A percentile compares a stretch with the other conserved stretches of the same genome.
These are phyloP conservation scores for Saxophila tyrrhenica DNA, from an alignment of 495 filamentous ascomycete species.

Conservation along the genomic window DNA sequence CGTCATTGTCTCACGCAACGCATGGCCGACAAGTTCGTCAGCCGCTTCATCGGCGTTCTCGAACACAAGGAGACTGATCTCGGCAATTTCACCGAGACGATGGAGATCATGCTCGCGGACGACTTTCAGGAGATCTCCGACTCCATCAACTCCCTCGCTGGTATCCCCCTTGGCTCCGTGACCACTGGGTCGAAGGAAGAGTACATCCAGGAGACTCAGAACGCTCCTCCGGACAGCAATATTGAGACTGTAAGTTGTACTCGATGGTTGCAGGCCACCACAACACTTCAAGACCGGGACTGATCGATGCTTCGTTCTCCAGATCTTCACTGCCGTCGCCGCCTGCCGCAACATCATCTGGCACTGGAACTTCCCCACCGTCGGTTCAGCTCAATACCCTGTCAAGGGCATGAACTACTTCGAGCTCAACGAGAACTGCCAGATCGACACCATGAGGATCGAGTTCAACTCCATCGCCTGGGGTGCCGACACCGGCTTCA, in stretches of 20 bases:
- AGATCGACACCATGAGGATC: neutral
- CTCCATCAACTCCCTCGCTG: neutral
- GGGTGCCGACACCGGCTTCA: neutral
- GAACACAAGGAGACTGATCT: neutral
- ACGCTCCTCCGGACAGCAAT: neutral
- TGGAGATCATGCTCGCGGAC: neutral
- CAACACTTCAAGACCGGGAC: too few species aligned
- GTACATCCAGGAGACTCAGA: neutral
- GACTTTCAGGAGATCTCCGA: neutral
- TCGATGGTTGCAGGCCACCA: too few species aligned
- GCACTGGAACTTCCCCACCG: neutral
- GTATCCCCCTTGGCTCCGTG: neutral
- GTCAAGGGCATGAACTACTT: constrained; percentile 2
- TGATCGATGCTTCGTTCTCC: too few species aligned
- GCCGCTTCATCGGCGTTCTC: neutral
- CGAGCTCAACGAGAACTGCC: neutral
- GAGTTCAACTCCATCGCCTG: constrained; percentile 7
- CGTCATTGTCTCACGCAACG: neutral
- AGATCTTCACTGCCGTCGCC: neutral
- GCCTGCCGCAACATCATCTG: constrained; percentile 3
- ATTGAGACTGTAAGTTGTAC: too few species aligned
- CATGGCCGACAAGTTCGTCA: neutral
- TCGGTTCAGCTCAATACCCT: neutral
- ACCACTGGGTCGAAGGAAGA: neutral
- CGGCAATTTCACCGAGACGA: neutral